Evolutionary conservation across 257 asterid genomes (phyloP).

Genomic region (Solanum medicagineum): DNA sequence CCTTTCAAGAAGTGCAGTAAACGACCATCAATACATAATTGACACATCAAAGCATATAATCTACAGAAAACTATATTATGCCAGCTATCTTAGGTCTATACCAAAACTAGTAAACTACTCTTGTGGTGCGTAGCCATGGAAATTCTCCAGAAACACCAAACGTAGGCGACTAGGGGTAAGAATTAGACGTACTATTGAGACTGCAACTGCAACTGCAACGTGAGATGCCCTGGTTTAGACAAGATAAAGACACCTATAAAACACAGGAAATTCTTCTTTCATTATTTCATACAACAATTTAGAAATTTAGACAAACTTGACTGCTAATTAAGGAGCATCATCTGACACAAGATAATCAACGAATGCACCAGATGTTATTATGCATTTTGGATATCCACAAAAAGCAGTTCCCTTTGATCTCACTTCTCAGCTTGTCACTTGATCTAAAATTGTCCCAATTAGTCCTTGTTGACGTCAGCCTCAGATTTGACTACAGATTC

Average conservation of each 20-base stretch:
- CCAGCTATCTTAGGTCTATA: background rate
- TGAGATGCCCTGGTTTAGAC: background rate
- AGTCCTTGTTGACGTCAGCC: conserved; percentile 29
- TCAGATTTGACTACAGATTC: conserved; percentile 19
- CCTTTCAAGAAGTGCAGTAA: background rate
- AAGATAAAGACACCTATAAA: background rate
- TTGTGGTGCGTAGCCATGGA: background rate
- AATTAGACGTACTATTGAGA: background rate
- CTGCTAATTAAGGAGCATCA: background rate
- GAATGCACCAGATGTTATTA: background rate
- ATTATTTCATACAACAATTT: background rate
- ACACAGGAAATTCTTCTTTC: background rate
- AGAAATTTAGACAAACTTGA: background rate
- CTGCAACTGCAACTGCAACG: background rate
- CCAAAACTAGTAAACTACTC: background rate
- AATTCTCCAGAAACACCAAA: background rate
- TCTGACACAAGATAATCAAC: background rate
- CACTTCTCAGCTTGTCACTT: background rate
- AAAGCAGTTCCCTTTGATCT: background rate
- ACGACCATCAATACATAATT: background rate
- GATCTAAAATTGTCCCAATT: background rate
- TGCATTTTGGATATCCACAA: background rate
- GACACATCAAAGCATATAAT: background rate
- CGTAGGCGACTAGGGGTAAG: background rate
- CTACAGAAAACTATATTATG: background rate